Evolutionary conservation across 2,329 filamentous ascomycete genomes (phyloP), one percentile per base, ranked within the genome.

Genomic region (Didymosphaeria variabile): DNA sequence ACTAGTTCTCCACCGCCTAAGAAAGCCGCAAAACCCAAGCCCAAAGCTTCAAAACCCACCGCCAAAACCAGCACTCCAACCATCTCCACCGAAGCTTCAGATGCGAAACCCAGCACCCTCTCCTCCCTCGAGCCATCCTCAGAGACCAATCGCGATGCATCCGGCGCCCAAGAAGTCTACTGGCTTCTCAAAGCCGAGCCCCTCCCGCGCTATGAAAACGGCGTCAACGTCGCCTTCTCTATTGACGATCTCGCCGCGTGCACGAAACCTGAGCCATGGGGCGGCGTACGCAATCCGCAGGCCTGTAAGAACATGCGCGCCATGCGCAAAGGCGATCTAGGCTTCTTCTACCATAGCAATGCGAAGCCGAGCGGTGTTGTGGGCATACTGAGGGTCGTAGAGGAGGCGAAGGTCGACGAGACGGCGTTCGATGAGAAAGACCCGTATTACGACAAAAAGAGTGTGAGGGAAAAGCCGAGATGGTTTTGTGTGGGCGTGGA

Each of bases 311-410:
- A 97, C 75, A 89, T 99, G 80, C 88, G 92, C 32, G 87, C 88
- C 9, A 99, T 99, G 95, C 93, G 92, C 70, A 88, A 89, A 58
- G 94, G 94, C 54, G 95, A 99, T 74, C 84, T 94, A 34, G 94
- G 93, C 29, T 98, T 99, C 81, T 98, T 99, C 81, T 98, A 98
- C 76, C 94, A 97, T 79, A 97, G 92, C 50, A 97, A 95, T 72
- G 95, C 92, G 80, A 97, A 96, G 76, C 87, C 90, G 26, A 93
- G 94, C 0, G 94, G 92, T 2, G 93, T 98, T 51, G 93, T 90
- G 1, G 94, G 94, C 1, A 87, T 90, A 19, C 94, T 97, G 91
- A 91, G 95, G 72, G 91, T 99, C 64, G 93, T 96, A 17, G 85
- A 87, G 66, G 94, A 97, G 74, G 91, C 92, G 67, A 90, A 90